Evolutionary conservation across 2,329 filamentous ascomycete species (phyloP).

Genomic region (Gaeumannomyces tritici): DNA sequence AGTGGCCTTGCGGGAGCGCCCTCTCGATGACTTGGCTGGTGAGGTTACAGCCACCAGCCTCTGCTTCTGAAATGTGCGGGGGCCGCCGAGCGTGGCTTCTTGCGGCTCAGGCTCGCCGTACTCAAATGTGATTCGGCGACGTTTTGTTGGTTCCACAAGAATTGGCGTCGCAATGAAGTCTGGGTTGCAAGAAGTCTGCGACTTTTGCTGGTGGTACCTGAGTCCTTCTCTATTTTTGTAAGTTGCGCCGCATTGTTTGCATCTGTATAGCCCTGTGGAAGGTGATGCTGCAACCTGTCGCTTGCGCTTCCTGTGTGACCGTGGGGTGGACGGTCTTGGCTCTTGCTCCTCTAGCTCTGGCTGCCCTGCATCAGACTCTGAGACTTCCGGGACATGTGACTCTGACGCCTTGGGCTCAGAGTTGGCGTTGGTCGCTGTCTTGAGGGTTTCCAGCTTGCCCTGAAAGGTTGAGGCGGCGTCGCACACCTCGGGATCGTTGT

Average conservation of each 20-base stretch:
- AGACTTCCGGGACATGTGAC: not conserved
- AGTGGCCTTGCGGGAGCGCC: not conserved
- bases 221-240: slow-evolving; percentile 52
- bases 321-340: slow-evolving; percentile 8
- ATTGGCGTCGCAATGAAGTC: slow-evolving; percentile 22
- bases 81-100: not conserved
- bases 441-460: slow-evolving; percentile 3
- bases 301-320: slow-evolving; percentile 8
- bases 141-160: not conserved
- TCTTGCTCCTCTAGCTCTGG: slow-evolving; percentile 1
- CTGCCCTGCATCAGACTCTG: not conserved
- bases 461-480: slow-evolving; percentile 8
- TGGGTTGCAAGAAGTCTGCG: slow-evolving; percentile 43
- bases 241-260: slow-evolving; percentile 40
- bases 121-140: not conserved
- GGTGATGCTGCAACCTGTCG: not conserved
- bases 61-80: not conserved
- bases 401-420: not conserved
- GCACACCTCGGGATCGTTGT: slow-evolving; percentile 6
- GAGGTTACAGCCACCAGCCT: not conserved
- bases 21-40: not conserved
- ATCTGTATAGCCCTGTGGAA: slow-evolving; percentile 26
- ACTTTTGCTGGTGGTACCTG: slow-evolving; percentile 49
- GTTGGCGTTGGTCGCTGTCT: not conserved
- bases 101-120: not conserved